Conservation (phyloP, 495 filamentous ascomycete genomes). For the Neurospora sp. region DNA sequence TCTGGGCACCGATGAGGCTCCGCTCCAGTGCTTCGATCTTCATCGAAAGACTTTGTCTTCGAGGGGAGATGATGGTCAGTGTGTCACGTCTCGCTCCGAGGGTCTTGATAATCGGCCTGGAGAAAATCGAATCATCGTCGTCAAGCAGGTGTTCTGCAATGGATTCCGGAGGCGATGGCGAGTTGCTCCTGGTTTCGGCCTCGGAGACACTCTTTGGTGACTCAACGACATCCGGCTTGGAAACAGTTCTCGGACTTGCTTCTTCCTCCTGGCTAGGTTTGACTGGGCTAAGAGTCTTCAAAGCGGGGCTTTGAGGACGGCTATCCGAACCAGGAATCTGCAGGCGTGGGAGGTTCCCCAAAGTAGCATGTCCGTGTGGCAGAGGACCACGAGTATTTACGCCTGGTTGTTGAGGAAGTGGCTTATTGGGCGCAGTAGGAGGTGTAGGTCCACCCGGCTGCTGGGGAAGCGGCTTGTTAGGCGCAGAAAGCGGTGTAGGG, state of each 20-base stretch:
- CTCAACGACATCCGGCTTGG: background rate
- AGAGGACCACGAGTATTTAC: background rate
- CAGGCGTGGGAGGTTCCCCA: constrained; percentile 2
- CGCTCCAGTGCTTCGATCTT: constrained; percentile 34
- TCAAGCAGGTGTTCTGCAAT: constrained; percentile 4
- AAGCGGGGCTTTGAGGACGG: background rate
- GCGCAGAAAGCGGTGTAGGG: background rate
- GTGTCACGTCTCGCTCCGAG: constrained; percentile 36
- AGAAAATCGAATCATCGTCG: constrained; percentile 13
- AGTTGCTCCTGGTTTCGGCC: background rate
- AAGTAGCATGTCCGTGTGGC: background rate
- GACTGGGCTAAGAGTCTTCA: background rate
- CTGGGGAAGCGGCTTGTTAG: background rate
- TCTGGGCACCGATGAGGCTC: constrained; percentile 15
- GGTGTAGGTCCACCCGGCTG: constrained; percentile 2
- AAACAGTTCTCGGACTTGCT: background rate
- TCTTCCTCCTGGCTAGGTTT: background rate
- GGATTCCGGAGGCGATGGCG: constrained; percentile 5
- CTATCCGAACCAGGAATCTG: background rate
- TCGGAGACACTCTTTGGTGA: background rate
- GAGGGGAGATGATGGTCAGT: constrained; percentile 19
- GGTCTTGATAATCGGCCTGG: constrained; percentile 28
- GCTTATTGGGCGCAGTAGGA: background rate
- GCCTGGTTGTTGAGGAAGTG: background rate
- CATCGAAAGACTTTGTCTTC: constrained; percentile 33